These are phyloP conservation scores for Helianthus tuberosus DNA, from an alignment of 129 eudicot species.

Conservation along the genomic window DNA sequence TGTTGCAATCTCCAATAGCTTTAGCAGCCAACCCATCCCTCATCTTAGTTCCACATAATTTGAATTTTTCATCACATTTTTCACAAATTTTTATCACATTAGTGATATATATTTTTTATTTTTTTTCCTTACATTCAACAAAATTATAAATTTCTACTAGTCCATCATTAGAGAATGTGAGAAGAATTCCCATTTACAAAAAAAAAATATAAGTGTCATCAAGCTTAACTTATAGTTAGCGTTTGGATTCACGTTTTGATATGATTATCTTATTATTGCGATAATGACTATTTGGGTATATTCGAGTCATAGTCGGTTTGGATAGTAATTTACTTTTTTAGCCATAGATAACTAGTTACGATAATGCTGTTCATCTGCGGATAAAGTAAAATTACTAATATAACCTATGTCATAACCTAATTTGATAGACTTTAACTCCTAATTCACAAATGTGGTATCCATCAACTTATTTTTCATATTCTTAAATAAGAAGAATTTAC, in stretches of 20 bases:
- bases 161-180: neutral
- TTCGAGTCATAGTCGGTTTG: neutral
- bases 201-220: too few species aligned
- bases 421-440: neutral
- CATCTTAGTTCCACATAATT: slow-evolving; percentile 1
- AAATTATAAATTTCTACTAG: neutral
- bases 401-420: neutral
- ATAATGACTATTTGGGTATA: neutral
- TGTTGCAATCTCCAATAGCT: slow-evolving; percentile 50
- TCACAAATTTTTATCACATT: neutral
- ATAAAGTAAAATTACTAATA: neutral
- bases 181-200: neutral
- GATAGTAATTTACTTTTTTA: neutral
- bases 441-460: too few species aligned
- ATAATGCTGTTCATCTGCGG: neutral
- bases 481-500: too few species aligned
- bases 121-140: neutral
- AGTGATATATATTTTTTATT: neutral
- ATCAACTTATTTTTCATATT: too few species aligned
- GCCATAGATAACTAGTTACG: neutral
- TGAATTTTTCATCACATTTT: neutral
- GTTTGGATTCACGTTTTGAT: neutral
- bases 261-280: neutral
- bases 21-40: slow-evolving; percentile 24
- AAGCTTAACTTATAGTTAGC: neutral